phyloP scores from a whole-genome alignment of 768 basidiomycete species.

The Suillus tomentosus region DNA sequence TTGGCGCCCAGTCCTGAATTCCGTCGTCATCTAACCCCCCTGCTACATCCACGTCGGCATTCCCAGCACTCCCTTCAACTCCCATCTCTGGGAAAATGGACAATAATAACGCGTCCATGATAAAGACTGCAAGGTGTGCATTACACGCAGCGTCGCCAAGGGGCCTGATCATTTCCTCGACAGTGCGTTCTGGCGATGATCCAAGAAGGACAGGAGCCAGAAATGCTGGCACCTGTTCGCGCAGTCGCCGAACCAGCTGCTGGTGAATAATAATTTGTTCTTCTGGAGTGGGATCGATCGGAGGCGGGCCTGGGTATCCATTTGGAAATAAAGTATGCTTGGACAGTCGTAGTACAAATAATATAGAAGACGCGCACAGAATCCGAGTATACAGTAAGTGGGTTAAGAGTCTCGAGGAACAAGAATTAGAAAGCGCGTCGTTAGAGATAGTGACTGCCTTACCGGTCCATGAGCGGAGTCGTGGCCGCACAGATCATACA shows the following conservation, averaged over 20 bases:
- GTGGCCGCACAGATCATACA: constrained; percentile 50
- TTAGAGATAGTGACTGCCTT: constrained; percentile 18
- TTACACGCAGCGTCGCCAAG: constrained; percentile 71
- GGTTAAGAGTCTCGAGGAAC: constrained; percentile 61
- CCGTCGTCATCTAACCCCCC: constrained; percentile 10
- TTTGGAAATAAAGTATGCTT: constrained; percentile 84
- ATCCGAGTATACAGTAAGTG: constrained; percentile 61
- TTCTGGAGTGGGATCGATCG: constrained; percentile 73
- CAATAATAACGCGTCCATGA: constrained; percentile 74
- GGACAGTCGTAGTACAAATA: constrained; percentile 52
- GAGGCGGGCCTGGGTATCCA: constrained; percentile 79
- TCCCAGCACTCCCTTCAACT: constrained; percentile 17
- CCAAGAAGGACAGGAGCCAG: constrained; percentile 55
- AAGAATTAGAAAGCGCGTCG: neutral
- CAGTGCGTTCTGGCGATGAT: constrained; percentile 46
- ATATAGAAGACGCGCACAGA: constrained; percentile 52
- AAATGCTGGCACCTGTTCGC: constrained; percentile 40
- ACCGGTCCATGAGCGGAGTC: constrained; percentile 63
- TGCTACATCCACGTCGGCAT: neutral
- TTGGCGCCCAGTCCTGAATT: constrained; percentile 1
- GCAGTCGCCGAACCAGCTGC: constrained; percentile 41
- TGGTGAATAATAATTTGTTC: constrained; percentile 65
- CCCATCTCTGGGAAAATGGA: constrained; percentile 79
- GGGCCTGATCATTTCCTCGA: constrained; percentile 60
- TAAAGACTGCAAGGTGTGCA: constrained; percentile 68